Evolutionary conservation across 257 asterid species (phyloP).

Genomic region (Salvia hispanica): DNA sequence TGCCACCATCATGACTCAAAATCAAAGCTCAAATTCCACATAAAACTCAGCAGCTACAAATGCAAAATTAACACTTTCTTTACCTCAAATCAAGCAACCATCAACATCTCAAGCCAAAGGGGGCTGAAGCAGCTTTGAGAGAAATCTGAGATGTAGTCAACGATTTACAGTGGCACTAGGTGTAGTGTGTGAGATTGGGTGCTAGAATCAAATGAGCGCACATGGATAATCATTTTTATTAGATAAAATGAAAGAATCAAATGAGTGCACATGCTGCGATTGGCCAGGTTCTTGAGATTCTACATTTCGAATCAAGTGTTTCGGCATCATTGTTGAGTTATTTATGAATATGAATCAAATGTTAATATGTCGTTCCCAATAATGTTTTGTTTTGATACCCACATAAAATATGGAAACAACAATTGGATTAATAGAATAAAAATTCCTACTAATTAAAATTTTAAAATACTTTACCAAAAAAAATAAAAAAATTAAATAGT

Average conservation of each 20-base stretch:
- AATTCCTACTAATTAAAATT: too few species aligned
- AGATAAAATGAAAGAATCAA: conserved; percentile 7
- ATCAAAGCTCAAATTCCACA: conserved; percentile 38
- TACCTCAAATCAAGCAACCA: conserved; percentile 16
- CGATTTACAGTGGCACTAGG: conserved; percentile 12
- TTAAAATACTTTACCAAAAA: too few species aligned
- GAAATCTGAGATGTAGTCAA: conserved; percentile 26
- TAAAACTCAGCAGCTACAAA: conserved; percentile 26
- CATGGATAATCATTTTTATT: conserved; percentile 10
- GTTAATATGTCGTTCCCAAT: too few species aligned
- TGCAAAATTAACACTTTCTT: conserved; percentile 21
- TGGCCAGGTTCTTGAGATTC: too few species aligned
- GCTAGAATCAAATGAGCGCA: neutral
- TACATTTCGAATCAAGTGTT: too few species aligned
- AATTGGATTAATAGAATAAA: too few species aligned
- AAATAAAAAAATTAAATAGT: too few species aligned
- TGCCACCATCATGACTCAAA: conserved; percentile 57
- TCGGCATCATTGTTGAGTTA: too few species aligned
- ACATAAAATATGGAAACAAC: too few species aligned
- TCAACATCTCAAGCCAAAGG: neutral
- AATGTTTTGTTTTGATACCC: too few species aligned
- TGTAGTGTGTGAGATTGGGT: conserved; percentile 3
- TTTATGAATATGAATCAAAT: too few species aligned
- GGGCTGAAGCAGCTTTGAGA: neutral
- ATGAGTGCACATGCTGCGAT: conserved; percentile 28